Base-by-base conservation (phyloP, 2,329 filamentous ascomycete species). In the Colletotrichum musae region DNA sequence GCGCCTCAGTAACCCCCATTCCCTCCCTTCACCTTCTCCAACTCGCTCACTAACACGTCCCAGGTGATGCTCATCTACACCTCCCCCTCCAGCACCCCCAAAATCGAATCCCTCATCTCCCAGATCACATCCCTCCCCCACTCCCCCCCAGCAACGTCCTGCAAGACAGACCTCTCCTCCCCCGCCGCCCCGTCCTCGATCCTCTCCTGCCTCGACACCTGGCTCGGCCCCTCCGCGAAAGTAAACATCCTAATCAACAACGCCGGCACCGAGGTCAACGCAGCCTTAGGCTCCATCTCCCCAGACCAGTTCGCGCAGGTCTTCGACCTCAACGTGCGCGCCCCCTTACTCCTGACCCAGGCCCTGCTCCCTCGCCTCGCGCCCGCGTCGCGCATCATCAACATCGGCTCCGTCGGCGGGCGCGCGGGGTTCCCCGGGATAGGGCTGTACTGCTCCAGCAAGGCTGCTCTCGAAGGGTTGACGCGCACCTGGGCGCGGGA, bases 401-500 rank as follows among this genome's bases (percentile, higher is more conserved):
- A 90, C 77, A 84, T 91, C 69, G 83, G 83, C 15, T 89, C 86
- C 2, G 82, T 91, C 1, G 87, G 82, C 10, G 83, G 82, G 1
- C 79, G 88, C 0, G 72, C 73, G 2, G 86, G 84, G 0, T 85
- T 87, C 67, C 75, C 81, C 1, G 75, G 79, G 1, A 71, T 87
- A 3, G 80, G 83, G 2, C 75, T 89, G 3, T 91, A 91, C 75
- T 83, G 82, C 54, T 84, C 86, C 0, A 86, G 84, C 5, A 91
- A 91, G 74, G 87, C 87, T 0, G 89, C 88, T 6, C 75, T 91
- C 16, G 89, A 92, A 75, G 87, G 84, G 0, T 76, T 91, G 63
- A 91, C 89, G 10, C 80, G 88, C 6, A 84, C 81, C 52, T 88
- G 88, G 84, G 89, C 90, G 0, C 81, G 82, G 0, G 89, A 92